Percentiles rank a stretch among this genome's conserved stretches.
Evolutionary conservation across 257 asterid genomes (phyloP).

Genomic region (Jasminum sambac): DNA sequence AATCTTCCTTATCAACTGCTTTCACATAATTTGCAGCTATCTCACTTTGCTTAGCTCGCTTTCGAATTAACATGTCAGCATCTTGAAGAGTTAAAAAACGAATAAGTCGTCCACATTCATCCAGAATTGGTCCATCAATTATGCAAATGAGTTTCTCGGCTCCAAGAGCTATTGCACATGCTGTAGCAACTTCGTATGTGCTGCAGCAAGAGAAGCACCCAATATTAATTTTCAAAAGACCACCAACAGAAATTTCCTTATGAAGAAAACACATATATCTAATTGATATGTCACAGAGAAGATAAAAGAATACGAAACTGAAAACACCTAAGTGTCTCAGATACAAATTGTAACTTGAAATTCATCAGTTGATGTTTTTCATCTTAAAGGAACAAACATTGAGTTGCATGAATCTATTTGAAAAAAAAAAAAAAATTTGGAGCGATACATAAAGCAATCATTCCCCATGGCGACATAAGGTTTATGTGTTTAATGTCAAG

Average conservation of each 20-base stretch:
- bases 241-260: neutral
- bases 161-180: constrained; percentile 91
- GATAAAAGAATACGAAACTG: neutral
- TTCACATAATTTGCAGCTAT: constrained; percentile 83
- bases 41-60: constrained; percentile 83
- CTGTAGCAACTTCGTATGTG: constrained; percentile 97
- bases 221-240: neutral
- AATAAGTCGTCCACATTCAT: constrained; percentile 71
- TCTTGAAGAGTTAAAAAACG: constrained; percentile 80
- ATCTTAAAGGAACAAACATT: neutral
- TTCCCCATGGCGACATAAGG: neutral
- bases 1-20: constrained; percentile 71
- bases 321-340: neutral
- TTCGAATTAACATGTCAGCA: constrained; percentile 75
- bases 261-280: neutral
- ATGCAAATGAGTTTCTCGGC: constrained; percentile 87
- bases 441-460: neutral
- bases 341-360: neutral
- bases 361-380: neutral
- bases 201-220: constrained; percentile 43
- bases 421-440: neutral
- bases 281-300: neutral
- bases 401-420: neutral
- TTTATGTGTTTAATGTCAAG: neutral
- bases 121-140: constrained; percentile 87